phyloP scores from a whole-genome alignment of 2,329 filamentous ascomycete genomes.

The Microcyclospora tardicrescens region DNA sequence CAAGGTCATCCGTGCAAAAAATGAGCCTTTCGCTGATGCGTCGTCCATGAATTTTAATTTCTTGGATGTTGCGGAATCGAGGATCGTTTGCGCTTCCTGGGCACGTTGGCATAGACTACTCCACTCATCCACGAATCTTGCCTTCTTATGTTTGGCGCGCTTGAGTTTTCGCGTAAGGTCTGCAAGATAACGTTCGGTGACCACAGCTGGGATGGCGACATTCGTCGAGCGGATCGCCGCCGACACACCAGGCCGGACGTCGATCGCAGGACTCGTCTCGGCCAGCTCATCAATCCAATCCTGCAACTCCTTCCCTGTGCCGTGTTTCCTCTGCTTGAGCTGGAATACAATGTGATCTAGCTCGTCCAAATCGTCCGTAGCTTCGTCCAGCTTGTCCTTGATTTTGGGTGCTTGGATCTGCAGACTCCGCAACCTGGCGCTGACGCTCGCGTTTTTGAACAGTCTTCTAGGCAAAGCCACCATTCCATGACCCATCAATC shows the following conservation, averaged over 20 bases:
- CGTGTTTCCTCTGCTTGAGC: constrained; percentile 67
- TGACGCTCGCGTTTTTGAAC: constrained; percentile 66
- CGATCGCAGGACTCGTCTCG: constrained; percentile 59
- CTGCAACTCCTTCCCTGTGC: constrained; percentile 59
- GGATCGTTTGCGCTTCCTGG: constrained; percentile 60
- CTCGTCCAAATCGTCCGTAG: constrained; percentile 64
- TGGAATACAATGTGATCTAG: constrained; percentile 70
- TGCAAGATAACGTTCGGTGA: constrained; percentile 86
- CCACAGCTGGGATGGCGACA: constrained; percentile 51
- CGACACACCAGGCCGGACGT: constrained; percentile 35
- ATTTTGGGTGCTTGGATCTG: constrained; percentile 68
- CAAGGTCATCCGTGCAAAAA: constrained; percentile 44
- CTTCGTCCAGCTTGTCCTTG: constrained; percentile 79
- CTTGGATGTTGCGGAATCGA: constrained; percentile 72
- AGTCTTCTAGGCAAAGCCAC: constrained; percentile 78
- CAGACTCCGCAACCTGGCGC: constrained; percentile 57
- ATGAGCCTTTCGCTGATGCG: constrained; percentile 24
- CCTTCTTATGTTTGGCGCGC: constrained; percentile 69
- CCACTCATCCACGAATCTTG: constrained; percentile 79
- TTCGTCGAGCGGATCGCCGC: constrained; percentile 22
- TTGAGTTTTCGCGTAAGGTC: constrained; percentile 73
- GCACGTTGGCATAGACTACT: constrained; percentile 63
- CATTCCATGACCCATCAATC: constrained; percentile 92
- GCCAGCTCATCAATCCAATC: constrained; percentile 95
- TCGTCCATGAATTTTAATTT: constrained; percentile 54